phyloP scores from a whole-genome alignment of 805 yeast species.

The Kodamaea neixiangensis region DNA sequence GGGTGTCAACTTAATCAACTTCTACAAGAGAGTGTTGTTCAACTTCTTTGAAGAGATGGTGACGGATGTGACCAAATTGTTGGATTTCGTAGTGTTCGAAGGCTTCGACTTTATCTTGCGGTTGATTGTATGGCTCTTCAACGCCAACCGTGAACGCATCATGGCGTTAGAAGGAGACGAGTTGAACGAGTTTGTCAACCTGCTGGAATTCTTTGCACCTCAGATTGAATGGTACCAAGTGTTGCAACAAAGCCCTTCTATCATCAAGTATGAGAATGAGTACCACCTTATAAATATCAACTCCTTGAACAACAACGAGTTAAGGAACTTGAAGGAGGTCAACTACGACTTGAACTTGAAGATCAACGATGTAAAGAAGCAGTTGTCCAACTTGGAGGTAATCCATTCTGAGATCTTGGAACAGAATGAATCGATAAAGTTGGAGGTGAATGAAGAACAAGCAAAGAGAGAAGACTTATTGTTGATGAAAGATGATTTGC shows the following conservation, averaged over 20 bases:
- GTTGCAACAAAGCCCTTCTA: slow-evolving; percentile 22
- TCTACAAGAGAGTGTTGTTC: slow-evolving; percentile 22
- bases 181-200: slow-evolving; percentile 21
- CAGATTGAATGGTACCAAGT: slow-evolving; percentile 14
- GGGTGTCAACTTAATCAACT: slow-evolving; percentile 31
- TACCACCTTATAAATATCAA: slow-evolving; percentile 40
- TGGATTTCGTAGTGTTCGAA: slow-evolving; percentile 42
- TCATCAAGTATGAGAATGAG: slow-evolving; percentile 40
- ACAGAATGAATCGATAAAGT: slow-evolving; percentile 32
- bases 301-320: slow-evolving; percentile 39
- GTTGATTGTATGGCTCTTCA: slow-evolving; percentile 26
- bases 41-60: slow-evolving; percentile 19
- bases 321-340: slow-evolving; percentile 39
- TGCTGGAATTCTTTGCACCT: slow-evolving; percentile 19
- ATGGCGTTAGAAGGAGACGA: slow-evolving; percentile 26
- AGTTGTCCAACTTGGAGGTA: slow-evolving; percentile 29
- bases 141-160: slow-evolving; percentile 17
- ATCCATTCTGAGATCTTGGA: slow-evolving; percentile 39
- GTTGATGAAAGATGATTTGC: slow-evolving; percentile 11
- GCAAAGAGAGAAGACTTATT: slow-evolving; percentile 11
- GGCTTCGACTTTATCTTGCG: slow-evolving; percentile 39
- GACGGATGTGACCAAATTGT: slow-evolving; percentile 15
- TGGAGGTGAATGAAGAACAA: slow-evolving; percentile 12
- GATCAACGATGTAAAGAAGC: slow-evolving; percentile 27
- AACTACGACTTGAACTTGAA: slow-evolving; percentile 33